A percentile compares a stretch with the other conserved stretches of the same genome.
These are phyloP conservation scores for Magnusiomyces suaveolens DNA, from an alignment of 1,139 yeast genomes.

Conservation along the genomic window DNA sequence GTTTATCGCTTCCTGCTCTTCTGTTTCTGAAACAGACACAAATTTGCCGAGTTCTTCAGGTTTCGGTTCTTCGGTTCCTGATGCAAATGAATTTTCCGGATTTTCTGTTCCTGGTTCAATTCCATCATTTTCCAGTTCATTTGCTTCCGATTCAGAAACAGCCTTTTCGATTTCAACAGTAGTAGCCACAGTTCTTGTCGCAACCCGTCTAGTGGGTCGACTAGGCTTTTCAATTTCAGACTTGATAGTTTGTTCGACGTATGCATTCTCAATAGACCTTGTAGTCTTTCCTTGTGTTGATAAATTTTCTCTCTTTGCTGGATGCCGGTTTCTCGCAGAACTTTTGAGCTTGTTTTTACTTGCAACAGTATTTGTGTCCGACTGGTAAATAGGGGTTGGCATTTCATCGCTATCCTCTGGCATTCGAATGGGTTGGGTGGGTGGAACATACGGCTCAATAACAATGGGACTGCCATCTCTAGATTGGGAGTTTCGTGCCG, in stretches of 20 bases:
- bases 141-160: no score
- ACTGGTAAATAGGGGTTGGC: not conserved
- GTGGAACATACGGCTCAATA: no score
- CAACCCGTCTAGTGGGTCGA: not conserved
- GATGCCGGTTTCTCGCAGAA: not conserved
- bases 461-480: no score
- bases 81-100: no score
- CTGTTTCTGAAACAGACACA: no score
- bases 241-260: not conserved
- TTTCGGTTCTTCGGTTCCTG: no score
- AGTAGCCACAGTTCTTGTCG: not conserved
- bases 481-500: no score
- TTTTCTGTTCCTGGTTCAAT: no score
- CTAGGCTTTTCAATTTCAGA: not conserved
- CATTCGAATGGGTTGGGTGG: not conserved
- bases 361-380: not conserved
- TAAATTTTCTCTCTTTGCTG: not conserved
- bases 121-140: no score
- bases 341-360: not conserved
- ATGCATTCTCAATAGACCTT: not conserved
- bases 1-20: no score
- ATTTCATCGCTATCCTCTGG: not conserved
- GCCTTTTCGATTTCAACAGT: not conserved
- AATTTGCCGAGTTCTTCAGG: no score
- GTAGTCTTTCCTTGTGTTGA: not conserved